These are phyloP conservation scores for Leucocoprinus sp. DNA, from an alignment of 768 basidiomycete species.

Conservation along the genomic window DNA sequence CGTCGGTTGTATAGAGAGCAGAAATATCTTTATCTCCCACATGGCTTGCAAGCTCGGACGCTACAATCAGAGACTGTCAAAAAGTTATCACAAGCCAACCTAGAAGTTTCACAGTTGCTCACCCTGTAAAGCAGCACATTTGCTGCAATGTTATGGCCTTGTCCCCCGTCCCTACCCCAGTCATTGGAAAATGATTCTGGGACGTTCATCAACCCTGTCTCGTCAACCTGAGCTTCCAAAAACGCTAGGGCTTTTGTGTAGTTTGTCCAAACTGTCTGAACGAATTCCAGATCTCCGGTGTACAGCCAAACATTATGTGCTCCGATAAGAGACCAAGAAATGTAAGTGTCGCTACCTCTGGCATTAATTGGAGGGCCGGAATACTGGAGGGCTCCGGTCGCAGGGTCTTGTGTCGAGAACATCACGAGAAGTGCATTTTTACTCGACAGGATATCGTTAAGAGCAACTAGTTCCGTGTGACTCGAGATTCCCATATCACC, in stretches of 20 bases:
- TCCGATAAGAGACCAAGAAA: too few species aligned
- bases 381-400: too few species aligned
- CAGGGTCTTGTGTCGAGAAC: too few species aligned
- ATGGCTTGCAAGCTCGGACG: slow-evolving; percentile 26
- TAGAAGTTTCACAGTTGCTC: too few species aligned
- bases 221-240: slow-evolving; percentile 34
- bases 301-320: too few species aligned
- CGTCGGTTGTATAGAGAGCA: slow-evolving; percentile 22
- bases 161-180: slow-evolving; percentile 39
- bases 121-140: too few species aligned
- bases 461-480: too few species aligned
- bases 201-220: slow-evolving; percentile 30
- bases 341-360: too few species aligned
- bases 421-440: too few species aligned
- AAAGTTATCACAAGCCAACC: neutral
- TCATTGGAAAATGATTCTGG: slow-evolving; percentile 34
- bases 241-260: slow-evolving; percentile 30
- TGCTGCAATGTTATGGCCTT: slow-evolving; percentile 39
- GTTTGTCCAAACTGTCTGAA: slow-evolving; percentile 35
- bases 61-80: slow-evolving; percentile 25
- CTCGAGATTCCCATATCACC: too few species aligned
- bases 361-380: too few species aligned
- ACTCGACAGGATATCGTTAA: too few species aligned
- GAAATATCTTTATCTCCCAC: slow-evolving; percentile 20
- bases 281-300: slow-evolving; percentile 35